Evolutionary conservation across 2,329 filamentous ascomycete species (phyloP), one percentile per base, ranked within the genome.

Genomic region (Pseudogymnoascus sp.): DNA sequence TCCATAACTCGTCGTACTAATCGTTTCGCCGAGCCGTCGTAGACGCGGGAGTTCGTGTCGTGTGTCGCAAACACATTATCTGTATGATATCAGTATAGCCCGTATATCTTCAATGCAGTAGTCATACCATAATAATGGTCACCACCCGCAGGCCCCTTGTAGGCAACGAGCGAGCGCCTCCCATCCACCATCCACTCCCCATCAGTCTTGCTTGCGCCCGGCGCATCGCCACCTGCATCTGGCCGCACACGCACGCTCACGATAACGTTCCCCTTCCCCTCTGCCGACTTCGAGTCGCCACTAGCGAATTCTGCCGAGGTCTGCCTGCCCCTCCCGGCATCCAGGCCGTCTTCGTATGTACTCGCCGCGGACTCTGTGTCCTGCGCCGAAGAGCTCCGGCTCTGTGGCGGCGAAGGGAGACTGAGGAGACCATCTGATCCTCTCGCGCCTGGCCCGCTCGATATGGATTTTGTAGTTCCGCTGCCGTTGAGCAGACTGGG

Each of bases 1-100:
- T 99, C 95, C 95, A 99, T 99, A 60, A 99, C 95, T 71, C 95
- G 84, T 69, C 95, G 89, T 56, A 99, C 95, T 61, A 99, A 81
- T 66, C 95, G 89, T 77, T 98, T 98, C 46, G 95, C 95, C 53
- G 86, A 90, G 66, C 93, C 87, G 76, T 99, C 95, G 74, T 99
- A 99, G 8, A 99, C 95, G 73, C 89, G 89, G 61, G 91, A 87
- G 74, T 99, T 99, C 74, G 97, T 90, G 73, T 99, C 93, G 73
- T 96, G 87, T 16, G 92, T 90, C 60, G 91, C 87, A 76, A 99
- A 99, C 66, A 98, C 95, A 77, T 98, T 98, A 79, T 99, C 95
- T 96, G 37, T 31, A 12, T 37, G 31, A 62, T 64, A 60, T 65
- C 62, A 62, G 37, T 60, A 10, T 37, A 67, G 33, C 28, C 7